phyloP scores from a whole-genome alignment of 2,329 filamentous ascomycete species.

The Ophiostoma populinum region DNA sequence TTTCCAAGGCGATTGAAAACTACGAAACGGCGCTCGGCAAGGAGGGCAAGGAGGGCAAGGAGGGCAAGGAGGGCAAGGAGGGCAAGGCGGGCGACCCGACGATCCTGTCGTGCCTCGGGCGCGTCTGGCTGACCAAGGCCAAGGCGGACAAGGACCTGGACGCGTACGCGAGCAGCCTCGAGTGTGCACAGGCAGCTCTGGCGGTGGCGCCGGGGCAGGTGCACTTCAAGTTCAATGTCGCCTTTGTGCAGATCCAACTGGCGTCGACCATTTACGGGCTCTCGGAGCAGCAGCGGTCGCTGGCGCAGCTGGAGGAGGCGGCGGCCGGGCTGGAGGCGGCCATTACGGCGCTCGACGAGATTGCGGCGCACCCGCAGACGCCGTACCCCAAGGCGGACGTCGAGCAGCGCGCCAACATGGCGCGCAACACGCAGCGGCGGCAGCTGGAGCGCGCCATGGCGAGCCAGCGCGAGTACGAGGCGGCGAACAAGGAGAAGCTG shows the following conservation, averaged over 20 bases:
- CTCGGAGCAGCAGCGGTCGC: slow-evolving; percentile 57
- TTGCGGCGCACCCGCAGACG: slow-evolving; percentile 44
- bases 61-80: slow-evolving; percentile 57
- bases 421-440: slow-evolving; percentile 80
- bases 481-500: slow-evolving; percentile 79
- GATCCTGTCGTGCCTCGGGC: slow-evolving; percentile 71
- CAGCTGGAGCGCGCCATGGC: slow-evolving; percentile 76
- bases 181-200: slow-evolving; percentile 54
- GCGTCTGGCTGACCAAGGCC: slow-evolving; percentile 71
- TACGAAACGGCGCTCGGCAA: slow-evolving; percentile 76
- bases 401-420: slow-evolving; percentile 94
- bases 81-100: slow-evolving; percentile 55
- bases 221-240: slow-evolving; percentile 93
- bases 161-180: slow-evolving; percentile 37
- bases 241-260: slow-evolving; percentile 91
- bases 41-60: slow-evolving; percentile 87
- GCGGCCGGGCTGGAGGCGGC: slow-evolving; percentile 64
- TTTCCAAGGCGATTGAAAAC: slow-evolving; percentile 78
- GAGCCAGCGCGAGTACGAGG: slow-evolving; percentile 79
- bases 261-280: slow-evolving; percentile 64
- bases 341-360: slow-evolving; percentile 53
- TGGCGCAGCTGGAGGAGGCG: slow-evolving; percentile 67
- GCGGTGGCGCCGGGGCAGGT: slow-evolving; percentile 65
- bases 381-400: slow-evolving; percentile 85
- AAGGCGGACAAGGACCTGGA: slow-evolving; percentile 43